Percentiles rank a stretch among this genome's conserved stretches.
Conservation (phyloP, 148 eudicot genomes). For the Spergularia marina region DNA sequence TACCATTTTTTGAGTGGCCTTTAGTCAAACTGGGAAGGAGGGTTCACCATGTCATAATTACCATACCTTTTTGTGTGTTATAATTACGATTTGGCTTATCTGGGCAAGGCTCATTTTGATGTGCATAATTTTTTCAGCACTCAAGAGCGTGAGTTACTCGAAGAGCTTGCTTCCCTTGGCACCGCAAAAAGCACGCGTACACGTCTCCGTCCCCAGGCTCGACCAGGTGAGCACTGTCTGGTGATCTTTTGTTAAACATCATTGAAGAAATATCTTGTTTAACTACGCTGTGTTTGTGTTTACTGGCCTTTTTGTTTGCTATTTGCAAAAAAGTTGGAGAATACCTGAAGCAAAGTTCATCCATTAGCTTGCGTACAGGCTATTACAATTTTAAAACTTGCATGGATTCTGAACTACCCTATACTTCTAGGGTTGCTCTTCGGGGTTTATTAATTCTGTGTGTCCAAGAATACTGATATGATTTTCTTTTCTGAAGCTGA, state of each 20-base stretch:
- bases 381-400: too few species aligned
- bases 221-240: constrained; percentile 46
- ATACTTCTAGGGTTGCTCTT: too few species aligned
- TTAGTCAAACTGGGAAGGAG: neutral
- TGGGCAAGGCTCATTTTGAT: neutral
- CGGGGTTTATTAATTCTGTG: neutral
- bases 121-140: constrained; percentile 38
- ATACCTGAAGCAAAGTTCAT: neutral
- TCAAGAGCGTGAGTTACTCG: constrained; percentile 81
- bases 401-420: neutral
- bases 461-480: neutral
- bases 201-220: constrained; percentile 59
- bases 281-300: neutral
- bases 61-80: neutral
- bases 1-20: neutral
- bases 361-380: neutral
- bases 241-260: neutral
- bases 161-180: constrained; percentile 71
- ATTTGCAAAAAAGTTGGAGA: neutral
- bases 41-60: neutral
- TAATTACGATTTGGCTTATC: neutral
- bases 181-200: constrained; percentile 48
- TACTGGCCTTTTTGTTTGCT: neutral
- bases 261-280: neutral
- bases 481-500: constrained; percentile 36